Evolutionary conservation across 257 asterid species (phyloP).

Genomic region (Solanum verrucosum): DNA sequence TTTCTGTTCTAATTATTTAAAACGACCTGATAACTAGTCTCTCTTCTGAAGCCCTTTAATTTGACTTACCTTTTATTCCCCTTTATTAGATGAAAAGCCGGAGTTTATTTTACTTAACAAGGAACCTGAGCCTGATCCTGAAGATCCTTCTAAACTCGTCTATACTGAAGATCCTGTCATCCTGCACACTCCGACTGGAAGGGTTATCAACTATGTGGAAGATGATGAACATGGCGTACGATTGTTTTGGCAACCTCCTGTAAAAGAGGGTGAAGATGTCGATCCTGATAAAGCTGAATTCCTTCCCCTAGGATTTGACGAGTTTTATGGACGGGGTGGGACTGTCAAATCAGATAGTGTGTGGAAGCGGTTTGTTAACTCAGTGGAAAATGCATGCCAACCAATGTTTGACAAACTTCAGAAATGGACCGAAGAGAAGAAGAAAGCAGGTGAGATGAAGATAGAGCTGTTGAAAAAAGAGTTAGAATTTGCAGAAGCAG

Average conservation of each 20-base stretch:
- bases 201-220: conserved; percentile 71
- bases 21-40: background rate
- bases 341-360: conserved; percentile 15
- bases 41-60: background rate
- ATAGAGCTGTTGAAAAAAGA: conserved; percentile 43
- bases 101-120: conserved; percentile 70
- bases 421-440: conserved; percentile 65
- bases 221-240: conserved; percentile 87
- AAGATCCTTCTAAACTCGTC: conserved; percentile 65
- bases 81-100: conserved; percentile 51
- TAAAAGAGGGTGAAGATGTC: conserved; percentile 45
- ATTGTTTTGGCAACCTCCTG: conserved; percentile 74
- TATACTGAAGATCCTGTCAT: conserved; percentile 76
- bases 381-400: conserved; percentile 28
- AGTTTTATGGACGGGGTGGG: conserved; percentile 60
- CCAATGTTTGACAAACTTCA: conserved; percentile 28
- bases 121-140: conserved; percentile 91
- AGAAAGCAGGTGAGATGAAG: conserved; percentile 38
- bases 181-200: conserved; percentile 86
- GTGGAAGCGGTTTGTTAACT: conserved; percentile 22
- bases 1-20: background rate
- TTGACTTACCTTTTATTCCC: background rate
- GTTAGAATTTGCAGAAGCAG: conserved; percentile 61
- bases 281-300: conserved; percentile 53
- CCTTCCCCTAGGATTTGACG: conserved; percentile 84